Evolutionary conservation across 176 grass and related monocot species (phyloP), one percentile per base, ranked within the genome.

Genomic region (Coix lacrymajobi): DNA sequence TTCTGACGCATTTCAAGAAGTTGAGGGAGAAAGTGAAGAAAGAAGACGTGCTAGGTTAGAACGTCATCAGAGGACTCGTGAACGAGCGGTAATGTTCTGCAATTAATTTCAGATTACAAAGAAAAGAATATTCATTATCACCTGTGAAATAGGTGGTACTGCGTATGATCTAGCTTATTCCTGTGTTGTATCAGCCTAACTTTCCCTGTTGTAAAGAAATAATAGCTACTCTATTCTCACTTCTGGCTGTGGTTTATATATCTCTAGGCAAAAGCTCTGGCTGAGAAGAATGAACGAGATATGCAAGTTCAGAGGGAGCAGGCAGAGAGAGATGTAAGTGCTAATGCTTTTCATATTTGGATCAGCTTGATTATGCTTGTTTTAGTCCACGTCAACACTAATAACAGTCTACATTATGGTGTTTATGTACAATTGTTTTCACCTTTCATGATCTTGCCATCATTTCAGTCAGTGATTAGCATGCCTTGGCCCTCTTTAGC

Each of bases 21-120:
- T 96, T 69, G 91, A 93, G 31, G 96, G 96, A 15, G 96, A 99
- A 70, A 91, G 73, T 83, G 87, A 88, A 83, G 96, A 99, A 86
- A 99, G 96, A 90, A 93, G 96, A 76, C 82, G 84, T 12, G 96
- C 96, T 78, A 99, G 96, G 71, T 72, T 92, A 45, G 91, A 93
- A 64, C 93, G 93, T 73, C 91, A 99, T 31, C 86, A 90, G 64
- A 93, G 89, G 73, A 95, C 93, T 17, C 38, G 78, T 76, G 93
- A 94, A 82, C 84, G 89, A 71, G 85, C 89, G 92, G 92, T 94
- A 94, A 87, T 87, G 37, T 52, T 77, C 15, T 75, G 85, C 63
- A 65, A 52, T n/a, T 62, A 12, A 62, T 77, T 75, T 52, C 8
- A 48, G 67, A 32, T 24, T 72, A 45, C 15, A 20, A 56, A 48